Base-by-base conservation (phyloP, 1,284 basidiomycete genomes). In the Ganoderma leucocontextum region DNA sequence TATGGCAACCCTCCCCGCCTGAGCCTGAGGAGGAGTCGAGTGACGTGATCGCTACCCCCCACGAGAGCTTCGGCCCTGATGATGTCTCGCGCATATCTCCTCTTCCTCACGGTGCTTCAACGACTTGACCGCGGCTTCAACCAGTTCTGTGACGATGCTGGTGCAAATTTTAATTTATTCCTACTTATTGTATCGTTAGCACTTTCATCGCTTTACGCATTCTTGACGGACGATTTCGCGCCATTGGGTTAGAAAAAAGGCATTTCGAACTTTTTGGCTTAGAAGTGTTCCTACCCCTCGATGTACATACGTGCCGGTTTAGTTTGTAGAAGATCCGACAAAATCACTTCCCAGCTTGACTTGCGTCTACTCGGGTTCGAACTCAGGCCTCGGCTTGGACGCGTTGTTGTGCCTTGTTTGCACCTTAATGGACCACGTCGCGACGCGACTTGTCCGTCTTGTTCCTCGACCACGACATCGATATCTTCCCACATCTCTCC, bases 351-450 rank as follows among this genome's bases (percentile, higher is more conserved):
- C 29, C 29, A 29, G 29, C 29, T 2, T 8, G 41, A 39, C 39
- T 33, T 60, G 41, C 25, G 12, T 15, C 25, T 4, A 4, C 2
- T 4, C 15, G 29, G 52, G 52, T 55, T 55, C 52, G 52, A 55
- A 55, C 52, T 29, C 0, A 29, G 39, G 39, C 4, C 39, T 39
- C 13, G 29, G 38, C 55, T 63, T 12, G 59, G 36, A 42, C 73
- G 70, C 65, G 71, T 71, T 72, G 58, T 72, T 70, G 63, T 57
- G 60, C 13, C 15, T 9, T 72, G 42, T 72, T 72, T 71, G 67
- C 19, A n/a, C 22, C 44, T 59, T 66, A 73, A 74, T 73, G 70
- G 72, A 36, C 68, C 70, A 68, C 73, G 73, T 70, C 73, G 70
- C 71, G 73, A 69, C 72, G 70, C 66, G 67, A 38, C 64, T 10